Conservation (phyloP, 768 basidiomycete genomes). For the Tremella yokohamensis region DNA sequence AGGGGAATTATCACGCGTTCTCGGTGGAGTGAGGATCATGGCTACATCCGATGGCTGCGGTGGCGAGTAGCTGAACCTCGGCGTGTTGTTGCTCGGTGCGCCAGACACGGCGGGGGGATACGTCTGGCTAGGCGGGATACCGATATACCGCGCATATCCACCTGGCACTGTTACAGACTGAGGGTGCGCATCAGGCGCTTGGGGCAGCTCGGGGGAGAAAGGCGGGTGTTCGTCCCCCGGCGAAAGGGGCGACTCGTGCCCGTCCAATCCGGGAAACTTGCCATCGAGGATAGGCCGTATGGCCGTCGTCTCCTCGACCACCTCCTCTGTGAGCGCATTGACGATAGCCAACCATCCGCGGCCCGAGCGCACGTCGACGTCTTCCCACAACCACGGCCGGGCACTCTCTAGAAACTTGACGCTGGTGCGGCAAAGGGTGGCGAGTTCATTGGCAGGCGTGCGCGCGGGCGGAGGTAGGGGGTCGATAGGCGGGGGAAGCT, state of each 20-base stretch:
- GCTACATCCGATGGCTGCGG: slow-evolving; percentile 31
- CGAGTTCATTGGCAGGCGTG: slow-evolving; percentile 18
- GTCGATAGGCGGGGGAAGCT: slow-evolving; percentile 20
- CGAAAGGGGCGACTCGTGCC: not conserved
- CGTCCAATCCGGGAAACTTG: not conserved
- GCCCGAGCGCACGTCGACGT: slow-evolving; percentile 44
- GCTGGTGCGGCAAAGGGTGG: slow-evolving; percentile 20
- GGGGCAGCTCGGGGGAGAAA: slow-evolving; percentile 2
- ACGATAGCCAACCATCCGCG: slow-evolving; percentile 50
- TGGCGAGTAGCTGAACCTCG: slow-evolving; percentile 26
- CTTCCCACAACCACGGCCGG: slow-evolving; percentile 48
- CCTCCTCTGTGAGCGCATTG: slow-evolving; percentile 47
- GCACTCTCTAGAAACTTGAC: slow-evolving; percentile 32
- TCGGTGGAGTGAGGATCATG: slow-evolving; percentile 38
- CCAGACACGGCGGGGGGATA: slow-evolving; percentile 4
- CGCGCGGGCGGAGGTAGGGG: slow-evolving; percentile 23
- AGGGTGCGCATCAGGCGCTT: slow-evolving; percentile 9
- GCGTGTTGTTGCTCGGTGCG: not conserved
- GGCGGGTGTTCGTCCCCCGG: not conserved
- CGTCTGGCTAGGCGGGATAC: slow-evolving; percentile 9
- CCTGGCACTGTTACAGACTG: slow-evolving; percentile 12
- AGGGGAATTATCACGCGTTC: slow-evolving; percentile 19
- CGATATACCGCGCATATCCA: slow-evolving; percentile 10
- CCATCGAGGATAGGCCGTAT: not conserved
- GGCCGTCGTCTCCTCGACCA: slow-evolving; percentile 21